Evolutionary conservation across 2,329 filamentous ascomycete genomes (phyloP).

Genomic region (Colletotrichum tabaci): DNA sequence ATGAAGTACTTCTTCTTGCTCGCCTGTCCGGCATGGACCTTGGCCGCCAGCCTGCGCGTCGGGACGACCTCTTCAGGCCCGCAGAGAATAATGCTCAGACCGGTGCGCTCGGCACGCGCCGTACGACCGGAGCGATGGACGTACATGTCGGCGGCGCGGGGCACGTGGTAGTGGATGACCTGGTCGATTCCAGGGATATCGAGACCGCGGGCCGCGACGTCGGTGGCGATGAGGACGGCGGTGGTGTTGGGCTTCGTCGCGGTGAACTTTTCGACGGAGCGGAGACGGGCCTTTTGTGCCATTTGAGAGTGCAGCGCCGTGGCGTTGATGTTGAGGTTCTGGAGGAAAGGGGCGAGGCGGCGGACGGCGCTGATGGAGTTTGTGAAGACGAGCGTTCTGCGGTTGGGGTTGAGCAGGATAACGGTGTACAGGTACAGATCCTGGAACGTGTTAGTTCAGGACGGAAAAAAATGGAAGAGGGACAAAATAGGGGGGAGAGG

Average conservation of each 20-base stretch:
- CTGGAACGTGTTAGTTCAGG: constrained; percentile 55
- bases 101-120: constrained; percentile 83
- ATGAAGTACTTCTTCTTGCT: constrained; percentile 74
- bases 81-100: constrained; percentile 90
- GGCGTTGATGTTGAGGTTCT: constrained; percentile 83
- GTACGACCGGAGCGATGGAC: constrained; percentile 96
- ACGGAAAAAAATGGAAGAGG: neutral
- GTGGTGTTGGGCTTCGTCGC: constrained; percentile 66
- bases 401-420: constrained; percentile 84
- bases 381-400: constrained; percentile 90
- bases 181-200: constrained; percentile 93
- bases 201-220: constrained; percentile 92
- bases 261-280: constrained; percentile 91
- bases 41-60: constrained; percentile 85
- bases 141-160: constrained; percentile 91
- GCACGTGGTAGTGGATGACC: constrained; percentile 95
- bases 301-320: constrained; percentile 92
- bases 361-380: constrained; percentile 96
- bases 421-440: constrained; percentile 95
- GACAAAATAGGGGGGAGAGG: neutral
- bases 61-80: constrained; percentile 91
- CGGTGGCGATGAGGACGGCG: constrained; percentile 89
- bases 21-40: constrained; percentile 80
- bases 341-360: constrained; percentile 86
- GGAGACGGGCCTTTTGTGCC: constrained; percentile 94